Evolutionary conservation across 1,139 yeast genomes (phyloP), one percentile per base, ranked within the genome.

Genomic region (Lodderomyces oxycetoniae): DNA sequence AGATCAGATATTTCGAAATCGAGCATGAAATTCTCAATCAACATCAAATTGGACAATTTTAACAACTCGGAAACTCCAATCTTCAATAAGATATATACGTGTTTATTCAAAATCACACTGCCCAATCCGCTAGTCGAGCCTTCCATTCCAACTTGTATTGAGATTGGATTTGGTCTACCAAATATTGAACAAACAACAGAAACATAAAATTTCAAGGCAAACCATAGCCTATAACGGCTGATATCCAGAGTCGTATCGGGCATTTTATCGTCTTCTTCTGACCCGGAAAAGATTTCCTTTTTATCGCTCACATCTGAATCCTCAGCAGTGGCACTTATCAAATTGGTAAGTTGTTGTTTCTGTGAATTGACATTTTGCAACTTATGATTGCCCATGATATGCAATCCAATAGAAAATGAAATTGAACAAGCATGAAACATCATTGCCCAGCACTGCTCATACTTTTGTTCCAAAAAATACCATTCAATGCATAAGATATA

Each of bases 91-190:
- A 60, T 52, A 21, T 59, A 59, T 3, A 62, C 59, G 28, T 47
- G 49, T 17, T 52, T 49, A 28, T 52, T 53, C 19, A 51, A 50
- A 12, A 35, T 30, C 4, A 15, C 27, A 24, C 13, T 22, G 11
- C 35, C 33, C 21, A 30, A 17, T 12, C 31, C 33, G 28, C 57
- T 47, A 38, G 52, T 53, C 33, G 62, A 45, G 2, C 64, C 59
- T 10, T 53, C 47, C 20, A 66, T 66, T 42, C 67, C 68, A 26
- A 72, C 67, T 41, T 72, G 68, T 36, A 73, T 64, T 9, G 75
- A 67, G 5, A 74, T 72, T 1, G 79, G 79, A 42, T 72, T 73
- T 8, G 79, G 79, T 41, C 79, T 55, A 3, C 79, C 79, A 25
- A 74, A 53, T 4, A 72, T 67, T 0, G 77, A 68, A 47, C 79